Percentiles rank a stretch among this genome's conserved stretches.
phyloP scores from a whole-genome alignment of 1,284 basidiomycete species.

The Trametes versicolor region DNA sequence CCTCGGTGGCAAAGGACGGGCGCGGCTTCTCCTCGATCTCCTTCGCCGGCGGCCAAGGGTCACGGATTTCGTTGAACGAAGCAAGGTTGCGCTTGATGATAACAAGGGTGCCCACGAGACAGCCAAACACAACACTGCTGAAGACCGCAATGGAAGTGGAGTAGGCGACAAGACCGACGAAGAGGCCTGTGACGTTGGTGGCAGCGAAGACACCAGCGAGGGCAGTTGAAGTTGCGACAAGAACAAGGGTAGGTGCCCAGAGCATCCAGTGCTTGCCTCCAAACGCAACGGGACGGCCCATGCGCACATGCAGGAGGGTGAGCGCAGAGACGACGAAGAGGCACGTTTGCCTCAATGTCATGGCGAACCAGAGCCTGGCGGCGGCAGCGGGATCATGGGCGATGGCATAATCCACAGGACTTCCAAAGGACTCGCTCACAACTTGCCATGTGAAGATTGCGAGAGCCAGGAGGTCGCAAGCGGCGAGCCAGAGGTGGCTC shows the following conservation, averaged over 20 bases:
- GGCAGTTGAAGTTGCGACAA: conserved; percentile 63
- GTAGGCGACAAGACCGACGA: conserved; percentile 68
- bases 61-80: conserved; percentile 56
- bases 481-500: conserved; percentile 75
- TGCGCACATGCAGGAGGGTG: conserved; percentile 73
- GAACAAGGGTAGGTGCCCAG: conserved; percentile 67
- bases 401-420: conserved; percentile 52
- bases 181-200: conserved; percentile 61
- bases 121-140: conserved; percentile 61
- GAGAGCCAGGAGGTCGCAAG: conserved; percentile 68
- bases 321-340: conserved; percentile 66
- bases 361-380: conserved; percentile 67
- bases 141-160: conserved; percentile 60
- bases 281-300: conserved; percentile 73
- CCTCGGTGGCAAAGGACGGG: conserved; percentile 71
- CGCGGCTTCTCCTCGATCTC: conserved; percentile 56
- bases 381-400: conserved; percentile 60
- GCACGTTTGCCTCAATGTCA: conserved; percentile 71
- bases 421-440: conserved; percentile 58
- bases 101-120: conserved; percentile 66
- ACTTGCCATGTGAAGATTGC: conserved; percentile 72
- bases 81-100: conserved; percentile 71
- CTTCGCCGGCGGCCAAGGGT: conserved; percentile 65
- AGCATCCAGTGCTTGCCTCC: conserved; percentile 74
- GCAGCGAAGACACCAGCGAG: conserved; percentile 67